Base-by-base conservation (phyloP, 129 eudicot species). In the Flaveria ramosissima region DNA sequence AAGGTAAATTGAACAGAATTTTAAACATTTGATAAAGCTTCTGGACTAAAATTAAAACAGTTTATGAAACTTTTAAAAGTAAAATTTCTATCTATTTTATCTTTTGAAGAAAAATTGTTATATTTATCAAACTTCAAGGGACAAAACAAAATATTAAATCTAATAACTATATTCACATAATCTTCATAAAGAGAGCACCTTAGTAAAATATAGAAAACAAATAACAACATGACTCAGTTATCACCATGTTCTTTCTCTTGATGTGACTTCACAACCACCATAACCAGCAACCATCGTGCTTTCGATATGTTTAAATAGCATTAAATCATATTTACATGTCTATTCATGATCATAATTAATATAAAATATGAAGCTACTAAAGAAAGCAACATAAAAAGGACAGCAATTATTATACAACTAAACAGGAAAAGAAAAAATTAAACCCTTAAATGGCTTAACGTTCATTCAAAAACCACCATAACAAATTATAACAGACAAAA, bases 201-300 rank as follows among this genome's bases (percentile, higher is more conserved):
- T 7, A 4, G 24, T 64, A 78, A 70, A 60, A 59, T 45, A 70
- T 27, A 59, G 13, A 46, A 47, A 71, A 71, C n/a, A 72, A 64
- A 52, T 42, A 73, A 27, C 36, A 20, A 71, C 56, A 55, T 82
- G 85, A 82, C 71, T 82, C 79, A 65, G 75, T 61, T 65, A 77
- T 77, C 82, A 77, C 76, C 76, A 71, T 76, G 79, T 76, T 75
- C 77, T 43, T 59, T 68, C 64, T 75, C 48, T 79, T 74, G 89
- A 82, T 71, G 72, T 76, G 86, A 82, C 86, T 76, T 61, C 76
- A 63, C 89, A 82, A 86, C 89, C 56, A 82, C 86, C 84, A 69
- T 59, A 57, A 79, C 83, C 83, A 73, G 76, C 84, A 64, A 79
- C 70, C 84, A 83, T 83, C 80, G 78, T 83, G 86, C 83, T 66